Conservation (phyloP, 2,329 filamentous ascomycete genomes). For the Sporothrix pallida region DNA sequence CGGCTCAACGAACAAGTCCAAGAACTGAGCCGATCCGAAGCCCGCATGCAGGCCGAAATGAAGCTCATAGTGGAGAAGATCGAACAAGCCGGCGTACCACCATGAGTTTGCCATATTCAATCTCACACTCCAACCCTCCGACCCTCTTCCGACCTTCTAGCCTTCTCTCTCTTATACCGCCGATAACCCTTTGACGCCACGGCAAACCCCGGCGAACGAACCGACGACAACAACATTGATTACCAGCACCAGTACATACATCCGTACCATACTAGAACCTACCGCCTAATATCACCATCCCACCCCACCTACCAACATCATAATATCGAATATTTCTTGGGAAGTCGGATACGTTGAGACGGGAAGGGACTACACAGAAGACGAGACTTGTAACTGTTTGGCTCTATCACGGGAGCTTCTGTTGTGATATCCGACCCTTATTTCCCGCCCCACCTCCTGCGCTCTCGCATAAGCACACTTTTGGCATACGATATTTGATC, state of each 20-base stretch:
- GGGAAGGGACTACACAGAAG: too few species aligned
- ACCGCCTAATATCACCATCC: background rate
- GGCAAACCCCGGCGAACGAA: background rate
- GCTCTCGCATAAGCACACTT: too few species aligned
- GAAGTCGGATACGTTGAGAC: too few species aligned
- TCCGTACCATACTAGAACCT: background rate
- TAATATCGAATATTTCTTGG: too few species aligned
- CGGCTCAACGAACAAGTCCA: conserved; percentile 90
- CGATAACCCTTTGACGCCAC: background rate
- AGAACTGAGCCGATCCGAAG: conserved; percentile 94
- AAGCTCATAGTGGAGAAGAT: conserved; percentile 99
- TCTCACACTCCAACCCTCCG: background rate
- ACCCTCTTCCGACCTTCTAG: background rate
- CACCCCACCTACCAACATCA: background rate
- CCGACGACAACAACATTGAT: background rate
- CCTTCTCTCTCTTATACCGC: background rate
- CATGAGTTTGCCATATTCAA: conserved; percentile 23
- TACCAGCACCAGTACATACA: background rate
- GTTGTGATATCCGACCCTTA: too few species aligned
- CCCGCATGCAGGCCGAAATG: conserved; percentile 89
- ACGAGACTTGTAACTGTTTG: too few species aligned
- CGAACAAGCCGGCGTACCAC: conserved; percentile 78
- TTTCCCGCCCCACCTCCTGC: too few species aligned
- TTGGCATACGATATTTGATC: too few species aligned
- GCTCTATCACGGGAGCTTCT: too few species aligned